Evolutionary conservation across 306 rosid species (phyloP).

Genomic region (Alnus glutinosa): DNA sequence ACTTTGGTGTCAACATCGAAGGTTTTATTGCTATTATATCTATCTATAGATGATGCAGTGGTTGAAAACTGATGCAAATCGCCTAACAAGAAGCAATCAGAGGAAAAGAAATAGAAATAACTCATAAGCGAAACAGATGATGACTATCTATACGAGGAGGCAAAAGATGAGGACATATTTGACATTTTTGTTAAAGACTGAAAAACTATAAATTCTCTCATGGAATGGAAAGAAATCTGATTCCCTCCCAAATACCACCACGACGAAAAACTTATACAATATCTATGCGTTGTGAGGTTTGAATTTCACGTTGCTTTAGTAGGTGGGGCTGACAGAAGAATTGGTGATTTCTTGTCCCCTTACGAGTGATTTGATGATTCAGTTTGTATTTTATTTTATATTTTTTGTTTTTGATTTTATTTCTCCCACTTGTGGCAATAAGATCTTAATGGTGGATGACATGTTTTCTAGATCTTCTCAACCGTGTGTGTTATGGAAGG

Average conservation of each 20-base stretch:
- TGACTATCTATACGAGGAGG: conserved; percentile 7
- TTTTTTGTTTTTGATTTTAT: neutral
- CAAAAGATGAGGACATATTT: neutral
- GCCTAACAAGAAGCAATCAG: conserved; percentile 22
- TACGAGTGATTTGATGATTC: neutral
- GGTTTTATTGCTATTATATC: conserved; percentile 7
- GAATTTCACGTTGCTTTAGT: neutral
- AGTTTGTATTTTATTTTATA: neutral
- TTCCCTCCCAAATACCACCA: neutral
- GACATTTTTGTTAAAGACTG: neutral
- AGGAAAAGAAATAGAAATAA: conserved; percentile 5
- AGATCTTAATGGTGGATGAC: neutral
- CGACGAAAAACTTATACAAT: neutral
- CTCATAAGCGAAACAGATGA: neutral
- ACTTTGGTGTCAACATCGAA: conserved; percentile 4
- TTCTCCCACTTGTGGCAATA: neutral
- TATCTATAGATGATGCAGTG: conserved; percentile 20
- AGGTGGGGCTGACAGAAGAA: neutral
- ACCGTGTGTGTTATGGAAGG: neutral
- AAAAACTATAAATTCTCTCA: neutral
- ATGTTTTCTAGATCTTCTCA: neutral
- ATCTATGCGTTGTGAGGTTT: neutral
- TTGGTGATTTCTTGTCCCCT: neutral
- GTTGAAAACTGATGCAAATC: conserved; percentile 17
- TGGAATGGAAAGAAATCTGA: neutral